Base-by-base conservation (phyloP, 495 filamentous ascomycete species). In the Lasiosphaeris hirsuta region DNA sequence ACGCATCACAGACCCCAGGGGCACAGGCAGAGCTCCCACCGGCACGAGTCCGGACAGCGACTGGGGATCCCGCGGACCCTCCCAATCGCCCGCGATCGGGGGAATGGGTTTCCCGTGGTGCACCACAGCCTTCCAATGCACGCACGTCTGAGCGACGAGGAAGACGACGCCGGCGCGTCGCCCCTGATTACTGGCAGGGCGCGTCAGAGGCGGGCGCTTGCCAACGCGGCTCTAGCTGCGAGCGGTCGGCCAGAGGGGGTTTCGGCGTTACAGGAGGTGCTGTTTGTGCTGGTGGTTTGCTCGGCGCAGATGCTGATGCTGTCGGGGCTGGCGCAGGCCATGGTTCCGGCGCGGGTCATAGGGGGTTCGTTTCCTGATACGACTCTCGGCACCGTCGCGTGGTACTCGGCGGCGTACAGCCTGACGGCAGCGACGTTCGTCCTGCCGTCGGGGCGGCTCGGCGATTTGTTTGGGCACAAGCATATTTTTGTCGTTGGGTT, bases 401-500 rank as follows among this genome's bases (percentile, higher is more conserved):
- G 82, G 81, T 74, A 75, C 51, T 70, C 75, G 44, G 78, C 79
- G 3, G 79, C 75, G 1, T 84, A 83, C 64, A 74, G 76, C n/a
- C 63, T 86, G 13, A 88, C 85, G 0, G 79, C 83, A 6, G 86
- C 86, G n/a, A 86, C 84, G 0, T 88, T 89, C 60, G 86, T 90
- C 46, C 74, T 90, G 10, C 76, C 84, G 6, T 78, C 83, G 4
- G 87, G 87, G 10, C 77, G 86, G 5, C 72, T 88, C 4, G 86
- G 87, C 0, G 87, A 90, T 54, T 65, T 87, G 4, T 84, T 82
- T 56, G 86, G 87, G 19, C 84, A 88, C 64, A 83, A 84, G 54
- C 72, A 71, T 7, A 71, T 90, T 56, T 86, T 90, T 61, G 64
- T 84, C n/a, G 65, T 81, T 35, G 87, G 85, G 0, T 89, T 78